Base-by-base conservation (phyloP, 495 filamentous ascomycete genomes). In the Rusavskia elegans region DNA sequence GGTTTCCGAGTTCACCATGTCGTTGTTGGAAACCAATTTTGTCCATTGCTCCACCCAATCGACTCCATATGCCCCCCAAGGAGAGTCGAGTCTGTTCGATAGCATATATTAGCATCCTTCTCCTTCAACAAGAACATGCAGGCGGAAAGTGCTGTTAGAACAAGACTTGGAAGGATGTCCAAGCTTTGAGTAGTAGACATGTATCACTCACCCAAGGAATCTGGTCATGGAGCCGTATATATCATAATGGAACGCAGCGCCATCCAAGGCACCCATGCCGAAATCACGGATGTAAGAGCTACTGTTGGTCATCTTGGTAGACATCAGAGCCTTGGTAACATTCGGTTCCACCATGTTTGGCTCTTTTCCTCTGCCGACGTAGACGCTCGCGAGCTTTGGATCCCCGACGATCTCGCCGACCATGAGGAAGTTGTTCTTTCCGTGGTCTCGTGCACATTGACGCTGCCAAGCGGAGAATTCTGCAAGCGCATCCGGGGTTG, bases 391-490 rank as follows among this genome's bases (percentile, higher is more conserved):
- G 36, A 64, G 65, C 11, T 61, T 59, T 53, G 65, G 65, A 37
- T 64, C 66, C 6, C 58, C 59, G 11, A 68, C 68, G 40, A 74
- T 68, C 56, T 74, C 71, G 44, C 71, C 71, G 35, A 67, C 63
- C 32, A 74, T 65, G 53, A 68, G 68, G 56, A 74, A 74, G 45
- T 74, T 73, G 1, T 67, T 49, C 57, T 74, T 74, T 30, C 68
- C 68, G 45, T 65, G 57, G 16, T 54, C 44, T 29, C 57, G 53
- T 7, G 68, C 71, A 48, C 71, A 74, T 52, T 64, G 52, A 16
- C 71, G 66, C 45, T 69, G 65, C 48, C 49, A 62, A 21, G 66
- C 58, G 27, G 69, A 67, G 53, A 68, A 74, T 38, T 71, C 66
- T 50, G 61, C 71, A 50, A 66, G 65, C 11, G 67, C 63, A 55